Evolutionary conservation across 805 yeast species (phyloP).

Genomic region (Isabelozyma rhagii): DNA sequence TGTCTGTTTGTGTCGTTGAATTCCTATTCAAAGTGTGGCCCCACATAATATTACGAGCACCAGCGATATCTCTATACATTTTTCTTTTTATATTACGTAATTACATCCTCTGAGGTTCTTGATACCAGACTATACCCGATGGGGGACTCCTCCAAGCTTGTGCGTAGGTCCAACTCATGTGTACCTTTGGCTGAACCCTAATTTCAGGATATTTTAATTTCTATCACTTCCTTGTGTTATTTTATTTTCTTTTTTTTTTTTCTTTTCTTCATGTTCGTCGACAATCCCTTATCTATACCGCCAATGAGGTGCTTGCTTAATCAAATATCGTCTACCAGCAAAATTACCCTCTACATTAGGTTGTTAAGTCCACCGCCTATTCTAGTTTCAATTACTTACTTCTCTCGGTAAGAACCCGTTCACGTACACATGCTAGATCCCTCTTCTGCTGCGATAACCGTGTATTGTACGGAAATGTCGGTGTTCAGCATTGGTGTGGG

Average conservation of each 20-base stretch:
- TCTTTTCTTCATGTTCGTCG: not conserved
- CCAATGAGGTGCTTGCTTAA: not conserved
- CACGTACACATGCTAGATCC: too few species aligned
- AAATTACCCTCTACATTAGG: too few species aligned
- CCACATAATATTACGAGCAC: not conserved
- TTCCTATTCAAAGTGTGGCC: not conserved
- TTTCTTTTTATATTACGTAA: not conserved
- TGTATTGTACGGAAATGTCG: too few species aligned
- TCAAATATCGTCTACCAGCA: not conserved
- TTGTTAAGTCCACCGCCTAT: too few species aligned
- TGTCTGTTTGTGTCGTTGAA: not conserved
- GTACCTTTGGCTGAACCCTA: not conserved
- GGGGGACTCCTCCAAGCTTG: too few species aligned
- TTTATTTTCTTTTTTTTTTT: too few species aligned
- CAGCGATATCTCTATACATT: not conserved
- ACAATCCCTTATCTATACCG: not conserved
- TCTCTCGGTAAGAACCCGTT: too few species aligned
- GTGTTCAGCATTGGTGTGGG: too few species aligned
- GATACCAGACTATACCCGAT: too few species aligned
- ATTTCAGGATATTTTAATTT: not conserved
- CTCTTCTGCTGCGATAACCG: too few species aligned
- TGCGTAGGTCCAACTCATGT: not conserved
- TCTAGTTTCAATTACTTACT: too few species aligned
- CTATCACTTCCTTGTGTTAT: not conserved
- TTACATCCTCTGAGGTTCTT: not conserved